Percentiles rank a stretch among this genome's conserved stretches.
phyloP scores from a whole-genome alignment of 352 stramenopile species.

The Phytophthora kernoviae region DNA sequence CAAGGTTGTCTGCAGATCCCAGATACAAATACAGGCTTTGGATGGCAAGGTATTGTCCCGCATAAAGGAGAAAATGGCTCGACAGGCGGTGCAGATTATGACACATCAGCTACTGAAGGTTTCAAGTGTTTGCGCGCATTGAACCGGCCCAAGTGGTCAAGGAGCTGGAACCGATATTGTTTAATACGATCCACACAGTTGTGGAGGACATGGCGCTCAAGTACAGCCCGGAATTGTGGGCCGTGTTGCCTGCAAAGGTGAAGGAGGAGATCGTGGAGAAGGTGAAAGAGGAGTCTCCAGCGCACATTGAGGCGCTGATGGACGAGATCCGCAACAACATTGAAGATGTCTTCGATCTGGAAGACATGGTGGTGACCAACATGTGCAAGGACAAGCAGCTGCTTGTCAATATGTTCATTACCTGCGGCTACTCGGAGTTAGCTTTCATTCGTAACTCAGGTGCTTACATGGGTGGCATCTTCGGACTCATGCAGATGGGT shows the following conservation, averaged over 20 bases:
- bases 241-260: constrained; percentile 73
- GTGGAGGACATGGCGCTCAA: constrained; percentile 90
- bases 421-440: constrained; percentile 91
- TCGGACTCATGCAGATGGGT: constrained; percentile 88
- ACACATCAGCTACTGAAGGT: constrained; percentile 93
- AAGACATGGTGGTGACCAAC: constrained; percentile 94
- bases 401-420: constrained; percentile 95
- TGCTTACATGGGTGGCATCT: constrained; percentile 91
- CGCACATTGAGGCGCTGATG: constrained; percentile 94
- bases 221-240: constrained; percentile 88
- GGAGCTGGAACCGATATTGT: constrained; percentile 92
- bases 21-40: constrained; percentile 91
- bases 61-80: constrained; percentile 97
- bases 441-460: constrained; percentile 92
- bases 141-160: constrained; percentile 91
- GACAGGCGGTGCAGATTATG: constrained; percentile 92
- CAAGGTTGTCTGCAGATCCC: constrained; percentile 89
- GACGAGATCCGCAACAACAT: constrained; percentile 95
- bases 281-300: constrained; percentile 92
- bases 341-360: constrained; percentile 95
- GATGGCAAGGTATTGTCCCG: constrained; percentile 98
- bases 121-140: constrained; percentile 91
- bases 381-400: constrained; percentile 96
- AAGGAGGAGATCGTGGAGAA: constrained; percentile 94
- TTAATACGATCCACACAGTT: constrained; percentile 89